Percentiles rank a stretch among this genome's conserved stretches.
phyloP scores from a whole-genome alignment of 495 filamentous ascomycete species.

The Aspergillus diversus region DNA sequence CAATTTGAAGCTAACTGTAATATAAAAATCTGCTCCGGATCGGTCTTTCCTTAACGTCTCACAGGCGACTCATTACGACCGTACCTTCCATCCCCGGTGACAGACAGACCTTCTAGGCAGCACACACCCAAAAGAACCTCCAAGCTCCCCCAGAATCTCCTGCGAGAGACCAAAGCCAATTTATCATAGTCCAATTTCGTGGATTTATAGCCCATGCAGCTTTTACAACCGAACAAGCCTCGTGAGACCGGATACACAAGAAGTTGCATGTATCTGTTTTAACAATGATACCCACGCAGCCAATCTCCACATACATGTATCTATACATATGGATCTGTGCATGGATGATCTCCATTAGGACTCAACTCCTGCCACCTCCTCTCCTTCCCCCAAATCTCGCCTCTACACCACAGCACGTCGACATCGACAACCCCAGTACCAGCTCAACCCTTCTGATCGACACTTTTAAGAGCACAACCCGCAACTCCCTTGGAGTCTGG shows the following conservation, averaged over 20 bases:
- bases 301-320: background rate
- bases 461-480: constrained; percentile 56
- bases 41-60: background rate
- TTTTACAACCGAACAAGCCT: too few relatives aligned
- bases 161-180: background rate
- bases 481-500: constrained; percentile 70
- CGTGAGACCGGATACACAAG: too few relatives aligned
- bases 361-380: constrained; percentile 19
- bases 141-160: background rate
- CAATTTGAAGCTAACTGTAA: background rate
- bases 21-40: background rate
- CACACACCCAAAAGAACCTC: background rate
- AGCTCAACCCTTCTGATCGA: constrained; percentile 62
- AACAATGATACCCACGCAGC: background rate
- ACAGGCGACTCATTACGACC: background rate
- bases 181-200: background rate
- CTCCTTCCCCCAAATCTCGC: constrained; percentile 8
- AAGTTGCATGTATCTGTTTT: background rate
- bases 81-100: background rate
- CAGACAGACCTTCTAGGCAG: background rate
- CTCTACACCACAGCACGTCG: constrained; percentile 2
- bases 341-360: constrained; percentile 2
- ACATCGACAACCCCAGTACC: constrained; percentile 24
- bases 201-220: too few relatives aligned
- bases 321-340: background rate